These are phyloP conservation scores for Fusarium lateritium DNA, from an alignment of 2,329 filamentous ascomycete species.

Conservation along the genomic window DNA sequence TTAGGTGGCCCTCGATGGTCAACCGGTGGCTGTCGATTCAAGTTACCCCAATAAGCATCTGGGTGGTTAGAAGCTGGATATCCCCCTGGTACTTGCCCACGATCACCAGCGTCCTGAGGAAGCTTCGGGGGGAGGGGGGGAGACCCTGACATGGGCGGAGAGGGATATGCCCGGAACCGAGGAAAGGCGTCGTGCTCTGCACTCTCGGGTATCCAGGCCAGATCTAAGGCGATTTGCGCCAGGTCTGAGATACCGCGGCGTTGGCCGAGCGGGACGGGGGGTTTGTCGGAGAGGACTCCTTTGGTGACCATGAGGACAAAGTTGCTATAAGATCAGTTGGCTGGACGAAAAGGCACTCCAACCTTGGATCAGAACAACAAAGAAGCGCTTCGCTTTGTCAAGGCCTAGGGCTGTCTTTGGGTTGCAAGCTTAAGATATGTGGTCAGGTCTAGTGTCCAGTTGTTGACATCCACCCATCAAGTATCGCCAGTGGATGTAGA, in stretches of 20 bases:
- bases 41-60: constrained; percentile 65
- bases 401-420: constrained; percentile 7
- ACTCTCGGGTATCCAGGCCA: constrained; percentile 65
- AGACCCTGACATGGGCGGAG: constrained; percentile 82
- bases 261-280: constrained; percentile 67
- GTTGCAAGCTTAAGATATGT: constrained; percentile 15
- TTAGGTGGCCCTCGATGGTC: constrained; percentile 45
- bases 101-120: constrained; percentile 70
- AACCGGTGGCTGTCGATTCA: constrained; percentile 47
- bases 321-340: constrained; percentile 43
- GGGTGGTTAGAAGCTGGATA: constrained; percentile 61
- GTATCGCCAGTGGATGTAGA: constrained; percentile 8
- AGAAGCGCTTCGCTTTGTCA: constrained; percentile 5
- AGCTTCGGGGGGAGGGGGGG: constrained; percentile 72
- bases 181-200: constrained; percentile 65
- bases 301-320: constrained; percentile 69
- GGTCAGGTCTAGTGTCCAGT: constrained; percentile 9
- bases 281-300: constrained; percentile 60
- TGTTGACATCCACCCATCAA: constrained; percentile 16
- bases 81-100: constrained; percentile 61
- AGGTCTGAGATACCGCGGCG: constrained; percentile 70
- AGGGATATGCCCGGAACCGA: constrained; percentile 75
- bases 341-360: constrained; percentile 35
- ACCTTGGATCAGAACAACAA: constrained; percentile 32
- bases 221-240: constrained; percentile 67